Percentiles rank a stretch among this genome's conserved stretches.
Conservation (phyloP, 2,329 filamentous ascomycete species). For the Paramyrothecium roridum region DNA sequence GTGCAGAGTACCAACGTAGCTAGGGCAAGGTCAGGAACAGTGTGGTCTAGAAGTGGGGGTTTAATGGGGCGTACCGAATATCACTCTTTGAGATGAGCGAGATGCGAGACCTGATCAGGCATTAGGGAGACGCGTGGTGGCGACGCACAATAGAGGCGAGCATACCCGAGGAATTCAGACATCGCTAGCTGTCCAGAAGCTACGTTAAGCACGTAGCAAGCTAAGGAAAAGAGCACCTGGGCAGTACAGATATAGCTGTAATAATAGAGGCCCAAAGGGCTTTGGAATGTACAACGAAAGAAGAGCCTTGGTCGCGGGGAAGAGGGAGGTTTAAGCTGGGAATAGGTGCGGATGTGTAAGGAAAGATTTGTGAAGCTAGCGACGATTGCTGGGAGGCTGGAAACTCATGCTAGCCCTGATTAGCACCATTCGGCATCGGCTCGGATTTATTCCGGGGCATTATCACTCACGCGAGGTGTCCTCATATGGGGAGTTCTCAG, state of each 20-base stretch:
- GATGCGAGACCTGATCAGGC: slow-evolving; percentile 71
- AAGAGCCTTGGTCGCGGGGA: slow-evolving; percentile 10
- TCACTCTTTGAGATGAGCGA: slow-evolving; percentile 96
- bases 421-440: slow-evolving; percentile 9
- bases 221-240: slow-evolving; percentile 17
- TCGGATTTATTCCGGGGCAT: slow-evolving; percentile 16
- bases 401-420: slow-evolving; percentile 18
- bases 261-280: slow-evolving; percentile 12
- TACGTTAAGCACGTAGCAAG: slow-evolving; percentile 40
- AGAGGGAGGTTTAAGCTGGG: slow-evolving; percentile 14
- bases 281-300: slow-evolving; percentile 10
- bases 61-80: slow-evolving; percentile 67
- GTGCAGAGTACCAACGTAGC: slow-evolving; percentile 93
- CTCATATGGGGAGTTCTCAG: too few species aligned
- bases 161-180: slow-evolving; percentile 61
- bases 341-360: slow-evolving; percentile 22
- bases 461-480: background rate
- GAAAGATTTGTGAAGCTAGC: slow-evolving; percentile 30
- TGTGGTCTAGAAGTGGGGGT: slow-evolving; percentile 5
- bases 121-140: slow-evolving; percentile 28
- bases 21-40: slow-evolving; percentile 40
- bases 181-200: slow-evolving; percentile 35
- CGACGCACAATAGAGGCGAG: slow-evolving; percentile 18
- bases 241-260: slow-evolving; percentile 12
- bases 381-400: slow-evolving; percentile 25